Percentiles rank a stretch among this genome's conserved stretches.
Evolutionary conservation across 805 yeast genomes (phyloP).

Genomic region (Wickerhamiella siamensis): DNA sequence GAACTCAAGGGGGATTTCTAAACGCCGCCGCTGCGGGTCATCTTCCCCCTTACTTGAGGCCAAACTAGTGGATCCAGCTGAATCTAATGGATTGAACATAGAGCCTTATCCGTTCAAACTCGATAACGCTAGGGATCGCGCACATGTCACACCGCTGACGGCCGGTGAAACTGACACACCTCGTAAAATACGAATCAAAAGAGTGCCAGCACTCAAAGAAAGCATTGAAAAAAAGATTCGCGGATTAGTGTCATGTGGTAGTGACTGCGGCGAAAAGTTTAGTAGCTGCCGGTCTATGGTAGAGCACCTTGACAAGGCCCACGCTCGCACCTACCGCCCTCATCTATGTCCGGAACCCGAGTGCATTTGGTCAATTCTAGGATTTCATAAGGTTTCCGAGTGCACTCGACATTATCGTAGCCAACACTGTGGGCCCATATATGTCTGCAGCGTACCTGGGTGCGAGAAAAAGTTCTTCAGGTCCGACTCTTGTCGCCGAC

Average conservation of each 20-base stretch:
- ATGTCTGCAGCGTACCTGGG: slow-evolving; percentile 3
- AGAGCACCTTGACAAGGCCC: slow-evolving; percentile 9
- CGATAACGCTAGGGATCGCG: too few species aligned
- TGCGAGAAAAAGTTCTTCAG: slow-evolving; percentile 2
- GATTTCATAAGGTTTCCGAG: slow-evolving; percentile 7
- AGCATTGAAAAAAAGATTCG: not conserved
- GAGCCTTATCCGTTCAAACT: too few species aligned
- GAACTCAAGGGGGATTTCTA: too few species aligned
- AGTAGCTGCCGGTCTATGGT: slow-evolving; percentile 1
- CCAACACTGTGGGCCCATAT: slow-evolving; percentile 2
- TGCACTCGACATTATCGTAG: slow-evolving; percentile 7
- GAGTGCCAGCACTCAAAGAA: not conserved
- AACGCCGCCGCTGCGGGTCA: too few species aligned
- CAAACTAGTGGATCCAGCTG: too few species aligned
- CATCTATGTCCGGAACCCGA: slow-evolving; percentile 6
- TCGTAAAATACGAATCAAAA: not conserved
- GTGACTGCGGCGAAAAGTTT: not conserved
- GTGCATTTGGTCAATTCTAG: slow-evolving; percentile 12
- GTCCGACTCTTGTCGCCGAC: slow-evolving; percentile 1
- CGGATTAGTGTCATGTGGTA: not conserved
- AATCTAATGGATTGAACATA: too few species aligned
- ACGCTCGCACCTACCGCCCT: slow-evolving; percentile 4
- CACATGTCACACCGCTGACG: too few species aligned
- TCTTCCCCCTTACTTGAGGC: too few species aligned
- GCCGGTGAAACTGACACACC: too few species aligned